These are phyloP conservation scores for Ophiostoma novo-ulmi DNA, from an alignment of 2,329 filamentous ascomycete species.

Conservation along the genomic window DNA sequence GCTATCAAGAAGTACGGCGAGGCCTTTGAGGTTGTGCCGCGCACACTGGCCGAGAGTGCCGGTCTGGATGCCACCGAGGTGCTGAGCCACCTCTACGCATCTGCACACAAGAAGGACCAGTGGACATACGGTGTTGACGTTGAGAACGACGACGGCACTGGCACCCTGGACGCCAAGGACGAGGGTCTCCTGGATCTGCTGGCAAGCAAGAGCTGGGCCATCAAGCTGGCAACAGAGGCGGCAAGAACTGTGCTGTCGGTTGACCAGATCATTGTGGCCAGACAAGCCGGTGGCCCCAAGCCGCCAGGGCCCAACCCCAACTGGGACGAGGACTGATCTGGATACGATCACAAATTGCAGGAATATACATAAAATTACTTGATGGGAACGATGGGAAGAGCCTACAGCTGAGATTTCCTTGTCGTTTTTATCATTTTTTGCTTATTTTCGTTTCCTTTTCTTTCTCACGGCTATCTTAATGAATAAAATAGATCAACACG, in stretches of 20 bases:
- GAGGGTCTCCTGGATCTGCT: conserved; percentile 89
- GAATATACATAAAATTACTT: conserved; percentile 13
- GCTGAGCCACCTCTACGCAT: conserved; percentile 84
- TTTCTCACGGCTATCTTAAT: not conserved
- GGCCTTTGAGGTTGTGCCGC: conserved; percentile 93
- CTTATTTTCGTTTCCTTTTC: not conserved
- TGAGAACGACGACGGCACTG: conserved; percentile 76
- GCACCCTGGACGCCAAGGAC: conserved; percentile 78
- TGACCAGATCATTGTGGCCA: conserved; percentile 97
- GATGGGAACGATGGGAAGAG: not conserved
- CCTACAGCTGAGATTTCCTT: not conserved
- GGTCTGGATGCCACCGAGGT: conserved; percentile 97
- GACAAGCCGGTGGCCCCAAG: conserved; percentile 96
- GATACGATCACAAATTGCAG: not conserved
- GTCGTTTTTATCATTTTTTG: not conserved
- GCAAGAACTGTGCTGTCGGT: conserved; percentile 91
- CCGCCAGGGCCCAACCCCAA: conserved; percentile 83
- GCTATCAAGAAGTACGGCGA: conserved; percentile 97
- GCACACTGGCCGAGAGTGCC: conserved; percentile 88
- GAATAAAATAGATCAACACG: conserved; percentile 14
- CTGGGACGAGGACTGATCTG: conserved; percentile 25
- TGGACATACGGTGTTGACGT: conserved; percentile 94
- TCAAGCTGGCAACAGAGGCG: conserved; percentile 92
- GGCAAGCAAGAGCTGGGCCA: conserved; percentile 91
- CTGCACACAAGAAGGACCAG: conserved; percentile 81